Base-by-base conservation (phyloP, 176 grass and related monocot species). In the Musa beccarii region DNA sequence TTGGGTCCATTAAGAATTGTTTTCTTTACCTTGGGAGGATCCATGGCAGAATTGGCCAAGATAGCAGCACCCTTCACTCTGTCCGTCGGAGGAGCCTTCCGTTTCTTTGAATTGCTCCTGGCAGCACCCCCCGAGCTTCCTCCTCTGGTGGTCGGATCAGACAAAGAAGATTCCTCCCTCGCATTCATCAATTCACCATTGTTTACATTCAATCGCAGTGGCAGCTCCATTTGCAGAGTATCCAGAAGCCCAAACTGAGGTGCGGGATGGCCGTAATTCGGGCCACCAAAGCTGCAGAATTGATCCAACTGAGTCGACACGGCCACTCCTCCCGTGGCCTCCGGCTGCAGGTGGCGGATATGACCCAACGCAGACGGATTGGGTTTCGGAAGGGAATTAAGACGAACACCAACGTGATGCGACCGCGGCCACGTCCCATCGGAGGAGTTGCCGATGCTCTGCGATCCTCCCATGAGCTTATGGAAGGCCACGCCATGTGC, bases 131-230 rank as follows among this genome's bases (percentile, higher is more conserved):
- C 76, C 17, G 85, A 80, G 69, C 78, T 70, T 78, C 85, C 85
- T 72, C 75, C 87, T 0, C 74, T 87, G 59, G 83, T 59, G 54
- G 85, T 75, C 52, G 91, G 91, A 91, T 95, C 89, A 52, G 96
- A 95, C 66, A 95, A 86, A 3, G 91, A 95, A 9, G 96, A 95
- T 23, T 95, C 96, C 20, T 92, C 96, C 15, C 77, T 83, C 24
- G 75, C 78, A 73, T 83, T 94, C 13, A 78, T 24, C 55, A 73
- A 53, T 63, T 80, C 83, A 53, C 17, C 71, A 80, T 83, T 80
- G 66, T 73, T 83, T 20, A 59, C 20, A 9, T 61, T 65, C 61
- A 82, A 85, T 62, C 75, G 77, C 9, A 72, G 14, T 61, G 65
- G 77, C 62, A 34, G 34, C 59, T 28, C 79, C 53, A 28, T 78